Percentiles rank a stretch among this genome's conserved stretches.
Conservation (phyloP, 768 basidiomycete species). For the Saitozyma podzolica region DNA sequence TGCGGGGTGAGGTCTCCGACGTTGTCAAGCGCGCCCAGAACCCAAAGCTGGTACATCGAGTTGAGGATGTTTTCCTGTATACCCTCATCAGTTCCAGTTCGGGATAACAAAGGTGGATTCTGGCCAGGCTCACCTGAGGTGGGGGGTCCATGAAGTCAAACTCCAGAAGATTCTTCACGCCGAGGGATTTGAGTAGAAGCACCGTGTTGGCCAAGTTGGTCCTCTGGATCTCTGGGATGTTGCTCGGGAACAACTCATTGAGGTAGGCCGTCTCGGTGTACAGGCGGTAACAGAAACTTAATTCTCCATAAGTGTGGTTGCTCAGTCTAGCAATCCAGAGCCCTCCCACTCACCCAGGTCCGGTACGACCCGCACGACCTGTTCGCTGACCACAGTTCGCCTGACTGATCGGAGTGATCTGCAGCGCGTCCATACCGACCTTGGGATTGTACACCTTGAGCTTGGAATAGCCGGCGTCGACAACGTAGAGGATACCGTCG, state of each 20-base stretch:
- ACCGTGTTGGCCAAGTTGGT: conserved; percentile 98
- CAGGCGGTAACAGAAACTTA: conserved; percentile 88
- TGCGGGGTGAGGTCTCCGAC: conserved; percentile 90
- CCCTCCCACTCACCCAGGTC: conserved; percentile 70
- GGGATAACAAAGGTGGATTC: neutral
- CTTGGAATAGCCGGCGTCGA: conserved; percentile 95
- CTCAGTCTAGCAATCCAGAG: too few relatives aligned
- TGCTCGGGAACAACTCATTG: conserved; percentile 92
- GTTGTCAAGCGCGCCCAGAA: conserved; percentile 94
- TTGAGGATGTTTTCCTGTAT: conserved; percentile 89
- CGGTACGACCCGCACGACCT: conserved; percentile 94
- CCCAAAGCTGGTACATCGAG: conserved; percentile 99
- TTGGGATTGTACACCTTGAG: conserved; percentile 98
- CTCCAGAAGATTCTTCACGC: conserved; percentile 94
- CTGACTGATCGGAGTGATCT: conserved; percentile 98
- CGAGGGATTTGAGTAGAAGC: conserved; percentile 86
- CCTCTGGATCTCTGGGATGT: conserved; percentile 96
- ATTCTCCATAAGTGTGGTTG: neutral
- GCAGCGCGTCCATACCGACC: conserved; percentile 98
- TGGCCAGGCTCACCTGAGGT: conserved; percentile 67
- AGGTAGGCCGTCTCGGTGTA: conserved; percentile 96
- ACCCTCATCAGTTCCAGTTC: neutral
- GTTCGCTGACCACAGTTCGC: conserved; percentile 96
- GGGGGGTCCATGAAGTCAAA: conserved; percentile 99
- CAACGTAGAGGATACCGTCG: conserved; percentile 95